phyloP scores from a whole-genome alignment of 2,329 filamentous ascomycete species.

The Xylaria sp. region DNA sequence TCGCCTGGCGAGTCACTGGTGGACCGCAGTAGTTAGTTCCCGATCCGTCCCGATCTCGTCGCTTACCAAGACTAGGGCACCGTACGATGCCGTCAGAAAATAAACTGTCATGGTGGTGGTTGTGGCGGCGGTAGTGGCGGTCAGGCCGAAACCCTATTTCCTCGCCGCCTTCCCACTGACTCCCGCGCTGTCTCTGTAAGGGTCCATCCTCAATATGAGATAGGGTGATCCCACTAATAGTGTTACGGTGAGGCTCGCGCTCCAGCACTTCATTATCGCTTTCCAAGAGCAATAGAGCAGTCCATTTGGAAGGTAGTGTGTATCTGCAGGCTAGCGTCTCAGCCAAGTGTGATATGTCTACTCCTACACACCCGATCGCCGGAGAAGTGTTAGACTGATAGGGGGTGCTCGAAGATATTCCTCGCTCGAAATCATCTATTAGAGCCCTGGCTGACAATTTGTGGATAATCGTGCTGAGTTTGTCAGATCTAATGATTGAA shows the following conservation, averaged over 20 bases:
- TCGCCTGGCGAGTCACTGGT: no score
- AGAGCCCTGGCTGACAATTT: conserved; percentile 29
- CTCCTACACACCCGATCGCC: not conserved
- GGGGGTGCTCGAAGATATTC: not conserved
- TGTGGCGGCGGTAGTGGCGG: no score
- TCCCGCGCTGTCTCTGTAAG: not conserved
- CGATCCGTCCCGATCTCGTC: no score
- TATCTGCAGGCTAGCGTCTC: conserved; percentile 34
- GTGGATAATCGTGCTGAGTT: conserved; percentile 25
- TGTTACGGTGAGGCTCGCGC: no score
- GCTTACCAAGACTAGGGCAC: no score
- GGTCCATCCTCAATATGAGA: not conserved
- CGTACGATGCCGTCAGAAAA: no score
- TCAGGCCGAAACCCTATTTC: no score
- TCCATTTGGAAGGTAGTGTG: conserved; percentile 34
- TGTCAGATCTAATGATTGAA: not conserved
- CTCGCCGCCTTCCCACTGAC: no score
- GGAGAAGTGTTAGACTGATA: not conserved
- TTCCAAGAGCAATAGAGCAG: conserved; percentile 32
- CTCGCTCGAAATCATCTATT: conserved; percentile 24
- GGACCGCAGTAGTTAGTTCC: no score
- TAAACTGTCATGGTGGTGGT: no score
- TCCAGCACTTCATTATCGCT: not conserved
- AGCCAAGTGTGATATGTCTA: conserved; percentile 8
- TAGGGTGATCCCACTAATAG: not conserved